phyloP scores from a whole-genome alignment of 202 grass and related monocot species.

The Zizania palustris region DNA sequence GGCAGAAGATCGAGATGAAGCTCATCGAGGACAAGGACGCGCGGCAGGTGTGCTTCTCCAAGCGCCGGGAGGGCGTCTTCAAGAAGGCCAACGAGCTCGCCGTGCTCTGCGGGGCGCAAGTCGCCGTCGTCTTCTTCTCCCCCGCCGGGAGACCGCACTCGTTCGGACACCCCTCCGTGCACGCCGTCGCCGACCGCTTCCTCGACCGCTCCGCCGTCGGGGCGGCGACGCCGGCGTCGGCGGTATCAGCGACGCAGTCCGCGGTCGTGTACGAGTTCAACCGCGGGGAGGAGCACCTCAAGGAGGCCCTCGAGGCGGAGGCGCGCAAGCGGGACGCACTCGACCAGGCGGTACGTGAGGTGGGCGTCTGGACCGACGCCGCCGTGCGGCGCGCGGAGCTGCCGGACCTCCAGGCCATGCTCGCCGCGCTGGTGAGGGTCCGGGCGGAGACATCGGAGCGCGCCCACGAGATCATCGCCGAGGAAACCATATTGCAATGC shows the following conservation, averaged over 20 bases:
- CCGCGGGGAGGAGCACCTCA: neutral
- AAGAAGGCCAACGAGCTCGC: conserved; percentile 63
- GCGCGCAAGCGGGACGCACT: conserved; percentile 1
- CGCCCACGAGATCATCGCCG: conserved; percentile 12
- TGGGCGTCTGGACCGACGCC: conserved; percentile 17
- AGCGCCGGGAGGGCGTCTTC: conserved; percentile 49
- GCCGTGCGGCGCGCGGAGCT: neutral
- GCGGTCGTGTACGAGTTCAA: neutral
- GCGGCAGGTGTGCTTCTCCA: conserved; percentile 70
- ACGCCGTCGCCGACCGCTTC: conserved; percentile 31
- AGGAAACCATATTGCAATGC: conserved; percentile 1
- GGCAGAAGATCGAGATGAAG: conserved; percentile 63
- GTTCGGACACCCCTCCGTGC: conserved; percentile 40
- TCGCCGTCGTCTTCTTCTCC: conserved; percentile 47
- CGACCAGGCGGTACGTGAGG: neutral
- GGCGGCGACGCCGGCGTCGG: neutral
- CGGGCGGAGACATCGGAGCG: conserved; percentile 13
- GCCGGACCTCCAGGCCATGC: conserved; percentile 3
- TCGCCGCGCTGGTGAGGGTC: conserved; percentile 39
- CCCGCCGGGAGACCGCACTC: conserved; percentile 51
- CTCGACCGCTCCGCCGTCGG: neutral
- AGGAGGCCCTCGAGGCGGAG: conserved; percentile 4
- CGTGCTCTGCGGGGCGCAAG: conserved; percentile 47
- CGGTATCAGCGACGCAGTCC: neutral
- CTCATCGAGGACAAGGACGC: conserved; percentile 37